A percentile compares a stretch with the other conserved stretches of the same genome.
Conservation (phyloP, 2,329 filamentous ascomycete species). For the Setomelanomma holmii region DNA sequence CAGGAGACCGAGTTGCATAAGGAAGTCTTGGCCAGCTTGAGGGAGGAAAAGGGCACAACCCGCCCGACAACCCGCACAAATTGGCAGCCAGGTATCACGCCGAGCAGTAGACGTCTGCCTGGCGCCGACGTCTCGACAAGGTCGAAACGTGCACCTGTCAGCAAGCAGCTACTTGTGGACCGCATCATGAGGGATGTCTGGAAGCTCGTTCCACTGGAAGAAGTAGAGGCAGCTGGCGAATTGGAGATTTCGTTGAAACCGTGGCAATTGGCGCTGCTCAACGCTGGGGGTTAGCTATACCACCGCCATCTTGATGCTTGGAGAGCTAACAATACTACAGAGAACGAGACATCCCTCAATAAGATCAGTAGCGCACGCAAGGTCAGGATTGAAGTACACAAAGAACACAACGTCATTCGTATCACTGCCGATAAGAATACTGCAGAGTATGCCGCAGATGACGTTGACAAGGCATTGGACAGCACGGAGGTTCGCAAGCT, state of each 20-base stretch:
- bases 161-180: conserved; percentile 42
- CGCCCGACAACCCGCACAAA: conserved; percentile 30
- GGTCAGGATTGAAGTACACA: conserved; percentile 39
- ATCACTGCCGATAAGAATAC: conserved; percentile 48
- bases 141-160: conserved; percentile 18
- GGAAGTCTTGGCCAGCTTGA: conserved; percentile 26
- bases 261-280: conserved; percentile 44
- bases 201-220: conserved; percentile 43
- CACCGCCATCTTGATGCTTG: too few species aligned
- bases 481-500: conserved; percentile 23
- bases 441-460: conserved; percentile 45
- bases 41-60: conserved; percentile 20
- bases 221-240: conserved; percentile 45
- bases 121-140: conserved; percentile 19
- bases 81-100: conserved; percentile 42
- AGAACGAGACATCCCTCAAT: conserved; percentile 30
- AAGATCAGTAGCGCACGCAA: conserved; percentile 35
- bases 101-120: conserved; percentile 32
- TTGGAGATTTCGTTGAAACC: conserved; percentile 42
- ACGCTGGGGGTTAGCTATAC: conserved; percentile 30
- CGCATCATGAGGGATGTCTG: conserved; percentile 44
- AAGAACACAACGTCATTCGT: conserved; percentile 35
- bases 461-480: conserved; percentile 36
- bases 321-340: too few species aligned
- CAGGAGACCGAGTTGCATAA: conserved; percentile 16